Evolutionary conservation across 805 yeast genomes (phyloP), one percentile per base, ranked within the genome.

Genomic region (Barnettozyma californica): DNA sequence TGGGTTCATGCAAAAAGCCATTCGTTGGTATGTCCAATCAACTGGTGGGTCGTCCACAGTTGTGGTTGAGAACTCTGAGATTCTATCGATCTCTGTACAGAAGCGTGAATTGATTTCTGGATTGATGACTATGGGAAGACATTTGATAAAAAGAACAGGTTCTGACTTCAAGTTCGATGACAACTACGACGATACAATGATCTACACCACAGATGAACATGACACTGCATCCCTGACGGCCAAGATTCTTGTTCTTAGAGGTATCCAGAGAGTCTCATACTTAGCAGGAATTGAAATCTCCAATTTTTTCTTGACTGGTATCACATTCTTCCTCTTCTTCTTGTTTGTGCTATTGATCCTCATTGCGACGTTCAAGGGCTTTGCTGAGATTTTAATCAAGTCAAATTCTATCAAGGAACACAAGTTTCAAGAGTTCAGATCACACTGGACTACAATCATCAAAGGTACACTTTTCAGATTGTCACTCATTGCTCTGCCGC

Each of bases 31-130:
- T 58, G 79, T 87, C 40, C 90, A 87, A 63, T 69, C 94, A 26
- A 90, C 97, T 1, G 97, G 97, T 35, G 99, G 99, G 49, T 64
- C 76, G 0, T 81, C 95, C 1, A 84, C 97, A 4, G 87, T 86
- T 38, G 79, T 89, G 34, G 68, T 92, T 39, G 69, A 77, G 8
- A 81, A 89, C 59, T 66, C 75, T 53, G 77, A 81, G 54, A 66
- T 79, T 20, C 68, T 90, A 39, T 88, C 97, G 2, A 78, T 94
- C 47, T 84, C 94, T 13, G 96, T 90, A n/a, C 95, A 87, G 62
- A 84, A 84, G 62, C 73, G 68, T 61, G 51, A 55, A 9, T 44
- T 58, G 29, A 53, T 57, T 13, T 50, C 53, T 9, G 35, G 47
- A 2, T 34, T 59, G 11, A 43, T 50, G 2, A 33, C 47, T 11